These are phyloP conservation scores for Ophiostoma pallidulum DNA, from an alignment of 2,329 filamentous ascomycete genomes.

Conservation along the genomic window DNA sequence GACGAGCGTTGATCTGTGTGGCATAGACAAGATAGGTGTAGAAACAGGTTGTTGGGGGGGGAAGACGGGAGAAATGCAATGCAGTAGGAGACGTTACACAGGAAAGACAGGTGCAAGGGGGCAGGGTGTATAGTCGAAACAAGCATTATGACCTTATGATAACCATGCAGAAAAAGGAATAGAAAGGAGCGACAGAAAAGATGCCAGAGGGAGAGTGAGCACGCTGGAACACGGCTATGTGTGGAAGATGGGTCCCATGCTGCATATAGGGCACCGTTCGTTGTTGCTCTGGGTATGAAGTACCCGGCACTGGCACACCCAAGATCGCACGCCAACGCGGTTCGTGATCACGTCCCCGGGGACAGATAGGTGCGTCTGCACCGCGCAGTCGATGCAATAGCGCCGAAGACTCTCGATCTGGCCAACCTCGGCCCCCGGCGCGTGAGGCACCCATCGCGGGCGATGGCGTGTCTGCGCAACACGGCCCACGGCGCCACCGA, in stretches of 20 bases:
- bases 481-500: neutral
- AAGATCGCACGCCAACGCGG: conserved; percentile 1
- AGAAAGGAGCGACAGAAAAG: no score
- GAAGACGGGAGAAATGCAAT: no score
- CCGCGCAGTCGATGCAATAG: conserved; percentile 17
- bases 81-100: no score
- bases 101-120: no score
- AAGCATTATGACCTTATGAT: no score
- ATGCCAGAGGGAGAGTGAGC: no score
- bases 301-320: conserved; percentile 15
- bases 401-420: conserved; percentile 15
- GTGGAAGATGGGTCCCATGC: conserved; percentile 13
- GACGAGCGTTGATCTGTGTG: no score
- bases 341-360: conserved; percentile 11
- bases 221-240: no score
- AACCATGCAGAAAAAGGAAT: no score
- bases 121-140: no score
- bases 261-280: conserved; percentile 9
- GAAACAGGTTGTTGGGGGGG: no score
- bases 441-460: conserved; percentile 2
- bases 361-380: conserved; percentile 8
- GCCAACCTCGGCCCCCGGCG: conserved; percentile 14
- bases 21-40: no score
- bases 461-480: neutral
- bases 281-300: neutral